Conservation (phyloP, 78 protist genomes). For the Dictyostelium discoideum region dicty_2.7 NC_007091.3:729001-729500, state of each 20-base stretch:
- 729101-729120: conserved; percentile 59
- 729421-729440: conserved; percentile 63
- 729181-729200: conserved; percentile 38
- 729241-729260: conserved; percentile 69
- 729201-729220: conserved; percentile 16
- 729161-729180: conserved; percentile 41
- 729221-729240: conserved; percentile 70
- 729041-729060: conserved; percentile 37
- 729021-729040: conserved; percentile 72
- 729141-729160: conserved; percentile 28
- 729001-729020: conserved; percentile 75
- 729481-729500: conserved; percentile 82
- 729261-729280: conserved; percentile 88
- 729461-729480: conserved; percentile 81
- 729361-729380: conserved; percentile 81
- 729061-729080: conserved; percentile 60
- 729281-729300: conserved; percentile 69
- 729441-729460: conserved; percentile 62
- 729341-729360: conserved; percentile 86
- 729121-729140: conserved; percentile 61
- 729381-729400: conserved; percentile 90
- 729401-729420: conserved; percentile 22
- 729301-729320: conserved; percentile 58
- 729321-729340: conserved; percentile 89
- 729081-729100: conserved; percentile 13